Base-by-base conservation (phyloP, 2,329 filamentous ascomycete genomes). In the Cercospora sojina region DNA sequence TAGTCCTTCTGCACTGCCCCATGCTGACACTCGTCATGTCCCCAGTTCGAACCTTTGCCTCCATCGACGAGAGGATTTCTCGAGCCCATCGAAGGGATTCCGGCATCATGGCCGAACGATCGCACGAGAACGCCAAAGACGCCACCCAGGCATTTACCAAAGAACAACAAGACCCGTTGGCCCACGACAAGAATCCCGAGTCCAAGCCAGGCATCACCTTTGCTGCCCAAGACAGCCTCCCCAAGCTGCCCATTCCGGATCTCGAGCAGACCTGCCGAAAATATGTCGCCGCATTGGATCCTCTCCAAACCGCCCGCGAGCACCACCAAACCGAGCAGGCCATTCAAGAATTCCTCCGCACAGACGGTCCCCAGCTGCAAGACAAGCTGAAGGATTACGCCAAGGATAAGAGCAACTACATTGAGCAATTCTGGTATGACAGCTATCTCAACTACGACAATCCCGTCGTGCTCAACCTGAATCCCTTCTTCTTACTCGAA, bases 361-460 rank as follows among this genome's bases (percentile, higher is more conserved):
- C 85, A 0, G 93, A 97, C 69, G 95, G 95, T 0, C 91, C 91
- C 0, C 88, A 90, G 55, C 81, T 99, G 57, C 93, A 99, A 77
- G 92, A 95, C 68, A 93, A 90, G 78, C 81, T 98, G 64, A 95
- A 93, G 82, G 88, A 90, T 74, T 99, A 98, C 82, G 93, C 95
- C 8, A 88, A 88, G 58, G 92, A 91, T 53, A 94, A 93, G 80
- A 92, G 92, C 41, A 98, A 94, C 79, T 99, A 97, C 77, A 98
- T 99, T 74, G 95, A 98, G 77, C 95, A 99, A 75, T 99, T 99
- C 74, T 99, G 94, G 95, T 98, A 98, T 77, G 95, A 99, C 78
- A 98, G 95, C 31, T 99, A 98, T 77, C 85, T 99, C 69, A 98
- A 98, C 81, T 99, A 90, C 77, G 95, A 98, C 77, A 98, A 97